Base-by-base conservation (phyloP, 139 green algal species). In the Cymbomonas tetramitiformis region DNA sequence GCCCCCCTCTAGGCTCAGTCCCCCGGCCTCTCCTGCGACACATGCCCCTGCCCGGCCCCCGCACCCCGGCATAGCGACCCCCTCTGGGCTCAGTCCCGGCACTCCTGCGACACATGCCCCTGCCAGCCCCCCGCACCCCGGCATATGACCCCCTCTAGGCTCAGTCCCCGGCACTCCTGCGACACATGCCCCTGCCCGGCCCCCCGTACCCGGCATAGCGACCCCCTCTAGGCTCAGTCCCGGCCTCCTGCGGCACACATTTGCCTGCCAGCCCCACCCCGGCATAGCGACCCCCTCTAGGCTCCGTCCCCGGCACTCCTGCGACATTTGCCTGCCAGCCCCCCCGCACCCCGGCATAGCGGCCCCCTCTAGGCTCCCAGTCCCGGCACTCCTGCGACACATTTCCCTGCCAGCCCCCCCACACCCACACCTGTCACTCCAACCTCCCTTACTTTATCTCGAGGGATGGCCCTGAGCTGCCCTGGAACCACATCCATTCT, bases 71-170 rank as follows among this genome's bases (percentile, higher is more conserved):
- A 34, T 26, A 18, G 41, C 49, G 7, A 52, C 32, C 19, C 51
- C 24, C 33, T 38, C 38, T 31, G 29, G 46, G 10, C 48, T 21
- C 2, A 32, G 21, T 12, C 29, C 24, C n/a, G n/a, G n/a, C n/a
- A 33, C 28, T 2, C 54, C 15, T 31, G 6, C 30, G 32, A 51
- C 28, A 9, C 28, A 2, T 23, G 72, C 50, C n/a, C n/a, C n/a
- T n/a, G n/a, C n/a, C n/a, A n/a, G n/a, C n/a, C n/a, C n/a, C n/a
- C n/a, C 87, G 56, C 95, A 96, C 30, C 95, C 81, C 3, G 95
- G 81, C 76, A 96, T 93, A 78, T 95, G 95, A 15, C 87, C 87
- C 31, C 65, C 82, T n/a, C n/a, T n/a, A n/a, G n/a, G 78, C 94
- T 83, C 10, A 82, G 73, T 1, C 84, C 65, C 30, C 93, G 80